These are phyloP conservation scores for Adansonia madagascariensis DNA, from an alignment of 441 rosid species.

Conservation along the genomic window DNA sequence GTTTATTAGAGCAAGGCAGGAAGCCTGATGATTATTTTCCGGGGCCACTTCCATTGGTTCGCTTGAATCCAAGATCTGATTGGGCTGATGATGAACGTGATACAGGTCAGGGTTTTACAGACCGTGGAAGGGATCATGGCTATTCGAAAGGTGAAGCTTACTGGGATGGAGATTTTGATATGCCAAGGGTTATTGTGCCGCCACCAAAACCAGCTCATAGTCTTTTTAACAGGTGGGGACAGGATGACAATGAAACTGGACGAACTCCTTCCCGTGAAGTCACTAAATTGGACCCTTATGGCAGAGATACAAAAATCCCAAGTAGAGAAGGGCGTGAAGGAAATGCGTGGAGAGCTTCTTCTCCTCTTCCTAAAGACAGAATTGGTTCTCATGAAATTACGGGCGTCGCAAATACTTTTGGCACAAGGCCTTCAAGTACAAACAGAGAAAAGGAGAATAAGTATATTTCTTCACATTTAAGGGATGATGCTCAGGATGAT, in stretches of 20 bases:
- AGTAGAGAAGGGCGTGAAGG: constrained; percentile 68
- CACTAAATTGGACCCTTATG: constrained; percentile 45
- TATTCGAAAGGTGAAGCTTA: constrained; percentile 62
- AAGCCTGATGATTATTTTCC: constrained; percentile 67
- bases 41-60: constrained; percentile 76
- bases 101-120: constrained; percentile 62
- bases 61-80: constrained; percentile 84
- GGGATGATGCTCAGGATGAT: constrained; percentile 55
- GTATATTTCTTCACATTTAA: constrained; percentile 39
- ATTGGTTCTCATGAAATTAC: constrained; percentile 47
- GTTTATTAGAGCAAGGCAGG: constrained; percentile 45
- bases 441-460: constrained; percentile 65
- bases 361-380: constrained; percentile 52
- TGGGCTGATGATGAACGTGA: constrained; percentile 99
- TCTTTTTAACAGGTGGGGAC: constrained; percentile 27
- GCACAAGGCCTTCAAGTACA: constrained; percentile 47
- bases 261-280: constrained; percentile 65
- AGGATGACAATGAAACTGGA: constrained; percentile 65
- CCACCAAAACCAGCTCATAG: constrained; percentile 64
- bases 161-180: constrained; percentile 79
- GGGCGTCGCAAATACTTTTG: constrained; percentile 45
- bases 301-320: constrained; percentile 49
- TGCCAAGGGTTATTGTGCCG: constrained; percentile 60
- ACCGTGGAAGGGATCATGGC: constrained; percentile 64
- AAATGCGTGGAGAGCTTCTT: constrained; percentile 67